Evolutionary conservation across 2,329 filamentous ascomycete species (phyloP).

Genomic region (Colletotrichum sp.): DNA sequence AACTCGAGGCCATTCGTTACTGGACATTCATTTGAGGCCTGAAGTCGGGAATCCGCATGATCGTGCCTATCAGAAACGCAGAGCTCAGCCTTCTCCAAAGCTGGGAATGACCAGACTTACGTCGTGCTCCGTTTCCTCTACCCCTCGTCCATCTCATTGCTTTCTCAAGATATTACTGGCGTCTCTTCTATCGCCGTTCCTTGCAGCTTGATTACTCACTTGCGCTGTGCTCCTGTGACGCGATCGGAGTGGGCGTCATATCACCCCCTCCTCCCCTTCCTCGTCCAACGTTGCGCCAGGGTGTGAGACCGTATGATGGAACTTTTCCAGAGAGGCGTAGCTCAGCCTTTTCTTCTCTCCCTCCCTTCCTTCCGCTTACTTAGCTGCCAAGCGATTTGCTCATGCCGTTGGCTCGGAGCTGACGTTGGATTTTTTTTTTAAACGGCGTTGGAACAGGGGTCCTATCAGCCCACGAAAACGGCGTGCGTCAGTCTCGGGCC

Average conservation of each 20-base stretch:
- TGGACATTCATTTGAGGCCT: neutral
- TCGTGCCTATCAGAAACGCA: conserved; percentile 13
- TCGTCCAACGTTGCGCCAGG: neutral
- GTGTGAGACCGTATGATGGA: neutral
- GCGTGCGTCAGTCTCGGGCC: neutral
- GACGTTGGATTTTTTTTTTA: neutral
- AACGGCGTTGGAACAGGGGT: neutral
- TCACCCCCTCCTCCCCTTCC: neutral
- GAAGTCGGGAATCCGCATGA: conserved; percentile 14
- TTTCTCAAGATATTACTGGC: neutral
- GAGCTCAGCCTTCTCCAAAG: neutral
- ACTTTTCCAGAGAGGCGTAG: neutral
- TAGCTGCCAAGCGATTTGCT: neutral
- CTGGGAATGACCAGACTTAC: neutral
- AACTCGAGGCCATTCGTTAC: neutral
- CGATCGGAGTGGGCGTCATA: neutral
- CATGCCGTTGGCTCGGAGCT: neutral
- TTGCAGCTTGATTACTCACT: neutral
- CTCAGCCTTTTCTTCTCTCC: neutral
- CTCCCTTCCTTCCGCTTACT: neutral
- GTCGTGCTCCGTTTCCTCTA: neutral
- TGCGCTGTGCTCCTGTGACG: conserved; percentile 3
- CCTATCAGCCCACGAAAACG: conserved; percentile 6
- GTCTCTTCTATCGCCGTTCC: neutral
- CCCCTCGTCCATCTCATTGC: neutral